Conservation (phyloP, 2,329 filamentous ascomycete species). For the Thelonectria blattea region DNA sequence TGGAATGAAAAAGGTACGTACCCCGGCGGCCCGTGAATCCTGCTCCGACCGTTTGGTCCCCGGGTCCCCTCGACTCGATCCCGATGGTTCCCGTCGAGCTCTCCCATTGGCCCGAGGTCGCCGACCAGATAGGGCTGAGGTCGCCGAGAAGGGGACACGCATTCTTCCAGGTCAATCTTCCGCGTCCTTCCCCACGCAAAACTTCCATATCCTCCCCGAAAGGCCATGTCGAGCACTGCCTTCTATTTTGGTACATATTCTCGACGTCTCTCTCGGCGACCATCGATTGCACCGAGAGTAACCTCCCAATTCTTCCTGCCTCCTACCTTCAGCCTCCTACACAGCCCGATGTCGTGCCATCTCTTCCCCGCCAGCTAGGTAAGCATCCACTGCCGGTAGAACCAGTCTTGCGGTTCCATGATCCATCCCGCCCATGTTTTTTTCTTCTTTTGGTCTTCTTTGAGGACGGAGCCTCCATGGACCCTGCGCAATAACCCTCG, state of each 20-base stretch:
- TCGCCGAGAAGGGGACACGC: too few species aligned
- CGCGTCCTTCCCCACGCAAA: neutral
- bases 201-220: neutral
- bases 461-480: neutral
- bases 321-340: neutral
- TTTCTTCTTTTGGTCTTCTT: too few species aligned
- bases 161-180: neutral
- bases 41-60: neutral
- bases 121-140: slow-evolving; percentile 7
- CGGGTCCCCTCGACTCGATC: neutral
- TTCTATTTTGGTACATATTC: neutral
- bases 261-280: neutral
- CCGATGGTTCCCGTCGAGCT: neutral
- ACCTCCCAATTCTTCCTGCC: neutral
- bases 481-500: neutral
- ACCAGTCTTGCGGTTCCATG: neutral
- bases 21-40: slow-evolving; percentile 8
- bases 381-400: neutral
- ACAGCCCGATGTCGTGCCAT: neutral
- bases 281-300: neutral
- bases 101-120: slow-evolving; percentile 12
- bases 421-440: neutral
- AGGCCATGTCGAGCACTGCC: neutral
- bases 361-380: neutral
- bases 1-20: neutral